Base-by-base conservation (phyloP, 2,329 filamentous ascomycete genomes). In the Fusarium buharicum region DNA sequence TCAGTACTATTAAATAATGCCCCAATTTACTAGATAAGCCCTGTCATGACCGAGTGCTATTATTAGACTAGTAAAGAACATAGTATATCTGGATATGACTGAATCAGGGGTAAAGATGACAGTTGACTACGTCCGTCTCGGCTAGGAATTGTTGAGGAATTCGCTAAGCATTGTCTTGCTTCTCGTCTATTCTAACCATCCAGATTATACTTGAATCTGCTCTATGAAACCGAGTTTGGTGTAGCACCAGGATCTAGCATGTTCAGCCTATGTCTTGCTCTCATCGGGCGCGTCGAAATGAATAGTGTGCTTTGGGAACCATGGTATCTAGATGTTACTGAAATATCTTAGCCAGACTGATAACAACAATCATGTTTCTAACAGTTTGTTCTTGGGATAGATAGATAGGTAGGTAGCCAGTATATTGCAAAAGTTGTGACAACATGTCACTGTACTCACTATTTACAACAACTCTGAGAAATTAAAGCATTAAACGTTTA, bases 161-260 rank as follows among this genome's bases (percentile, higher is more conserved):
- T 24, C n/a, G 13, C 28, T 18, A 4, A 34, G 9, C 2, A 30
- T 4, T 24, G 14, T 52, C 37, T 53, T 49, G 38, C 34, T 24
- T 53, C 43, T 49, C 38, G 47, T 36, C 14, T 53, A 31, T 18
- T 36, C 18, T 31, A 18, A 4, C 24, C 24, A 17, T 5, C 27
- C 14, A 9, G 13, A 5, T 13, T 14, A 39, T 20, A 14, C 11
- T 17, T 6, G 12, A 11, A 30, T 20, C 3, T 6, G 6, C 13
- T 30, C 13, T 20, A n/a, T 16, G 16, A 37, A 27, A 8, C 12
- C 38, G 30, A 45, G 44, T 22, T 13, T n/a, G 17, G 39, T 24
- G 44, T 45, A 11, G 20, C 27, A 50, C 50, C 22, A 24, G 13
- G 14, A 55, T 44, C 20, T 33, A n/a, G 16, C 14, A 43, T 14